Percentiles rank a stretch among this genome's conserved stretches.
Evolutionary conservation across 2,329 filamentous ascomycete genomes (phyloP).

Genomic region (Botrytis squamosa): DNA sequence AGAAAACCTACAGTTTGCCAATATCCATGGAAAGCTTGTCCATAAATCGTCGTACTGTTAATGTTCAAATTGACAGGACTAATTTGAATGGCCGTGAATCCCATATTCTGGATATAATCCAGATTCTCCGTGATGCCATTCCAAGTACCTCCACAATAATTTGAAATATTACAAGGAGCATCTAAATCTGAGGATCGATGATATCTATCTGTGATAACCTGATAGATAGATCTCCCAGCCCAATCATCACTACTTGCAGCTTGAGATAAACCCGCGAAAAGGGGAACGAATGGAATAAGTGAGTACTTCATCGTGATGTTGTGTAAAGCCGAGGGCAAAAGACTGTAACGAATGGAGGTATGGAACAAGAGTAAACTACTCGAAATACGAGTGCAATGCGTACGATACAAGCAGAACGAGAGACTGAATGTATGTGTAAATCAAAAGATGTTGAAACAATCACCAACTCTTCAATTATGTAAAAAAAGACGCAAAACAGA

Average conservation of each 20-base stretch:
- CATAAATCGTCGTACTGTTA: slow-evolving; percentile 34
- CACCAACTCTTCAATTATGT: not conserved
- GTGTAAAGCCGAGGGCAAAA: not conserved
- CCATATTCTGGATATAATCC: slow-evolving; percentile 43
- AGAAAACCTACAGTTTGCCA: slow-evolving; percentile 18
- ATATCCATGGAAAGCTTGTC: slow-evolving; percentile 22
- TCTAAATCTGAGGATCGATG: slow-evolving; percentile 42
- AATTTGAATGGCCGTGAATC: slow-evolving; percentile 42
- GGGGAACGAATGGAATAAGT: slow-evolving; percentile 8
- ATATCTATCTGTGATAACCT: slow-evolving; percentile 40
- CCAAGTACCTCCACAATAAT: slow-evolving; percentile 50
- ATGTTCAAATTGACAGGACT: slow-evolving; percentile 45
- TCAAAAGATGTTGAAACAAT: not conserved
- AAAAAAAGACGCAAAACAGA: not conserved
- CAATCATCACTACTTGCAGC: slow-evolving; percentile 18
- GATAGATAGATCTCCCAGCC: slow-evolving; percentile 18
- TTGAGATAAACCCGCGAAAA: slow-evolving; percentile 9
- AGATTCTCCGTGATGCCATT: slow-evolving; percentile 43
- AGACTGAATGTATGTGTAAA: not conserved
- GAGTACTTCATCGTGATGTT: slow-evolving; percentile 18
- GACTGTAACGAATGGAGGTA: slow-evolving; percentile 5
- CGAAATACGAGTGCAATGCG: not conserved
- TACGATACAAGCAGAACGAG: slow-evolving; percentile 3
- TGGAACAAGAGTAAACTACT: slow-evolving; percentile 8
- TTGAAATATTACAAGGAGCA: slow-evolving; percentile 27